A percentile compares a stretch with the other conserved stretches of the same genome.
phyloP scores from a whole-genome alignment of 768 basidiomycete species.

The Lactarius indigo region DNA sequence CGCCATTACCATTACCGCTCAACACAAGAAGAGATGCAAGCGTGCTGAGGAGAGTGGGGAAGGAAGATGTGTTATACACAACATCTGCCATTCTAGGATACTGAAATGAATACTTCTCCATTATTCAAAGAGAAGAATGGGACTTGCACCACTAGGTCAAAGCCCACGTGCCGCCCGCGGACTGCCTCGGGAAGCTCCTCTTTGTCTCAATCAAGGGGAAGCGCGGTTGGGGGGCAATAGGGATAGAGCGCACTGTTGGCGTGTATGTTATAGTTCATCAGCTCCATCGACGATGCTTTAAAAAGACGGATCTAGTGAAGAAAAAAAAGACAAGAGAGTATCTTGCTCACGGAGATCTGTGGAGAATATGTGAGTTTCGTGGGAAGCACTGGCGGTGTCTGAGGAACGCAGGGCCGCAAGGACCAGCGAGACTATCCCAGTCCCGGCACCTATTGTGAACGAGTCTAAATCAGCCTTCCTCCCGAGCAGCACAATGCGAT shows the following conservation, averaged over 20 bases:
- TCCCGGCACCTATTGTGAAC: conserved; percentile 68
- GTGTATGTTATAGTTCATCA: conserved; percentile 69
- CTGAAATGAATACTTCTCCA: neutral
- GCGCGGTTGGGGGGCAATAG: conserved; percentile 31
- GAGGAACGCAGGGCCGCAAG: conserved; percentile 54
- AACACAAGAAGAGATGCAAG: conserved; percentile 47
- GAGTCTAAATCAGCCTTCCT: neutral
- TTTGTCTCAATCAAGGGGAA: conserved; percentile 75
- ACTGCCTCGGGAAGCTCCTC: conserved; percentile 45
- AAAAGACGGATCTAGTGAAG: neutral
- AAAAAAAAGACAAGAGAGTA: conserved; percentile 9
- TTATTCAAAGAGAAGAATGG: neutral
- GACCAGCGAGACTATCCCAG: conserved; percentile 73
- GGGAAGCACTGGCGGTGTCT: conserved; percentile 19
- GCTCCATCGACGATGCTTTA: conserved; percentile 74
- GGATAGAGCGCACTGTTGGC: conserved; percentile 40
- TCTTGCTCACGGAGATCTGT: conserved; percentile 26
- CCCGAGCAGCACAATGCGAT: neutral
- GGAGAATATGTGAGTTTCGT: conserved; percentile 17
- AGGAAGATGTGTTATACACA: conserved; percentile 85
- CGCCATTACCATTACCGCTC: neutral
- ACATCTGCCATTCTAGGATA: conserved; percentile 71
- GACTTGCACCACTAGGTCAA: conserved; percentile 70
- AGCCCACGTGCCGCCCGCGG: conserved; percentile 29
- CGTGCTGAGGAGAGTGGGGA: conserved; percentile 72